Base-by-base conservation (phyloP, 768 basidiomycete species). In the Lactarius tabidus region DNA sequence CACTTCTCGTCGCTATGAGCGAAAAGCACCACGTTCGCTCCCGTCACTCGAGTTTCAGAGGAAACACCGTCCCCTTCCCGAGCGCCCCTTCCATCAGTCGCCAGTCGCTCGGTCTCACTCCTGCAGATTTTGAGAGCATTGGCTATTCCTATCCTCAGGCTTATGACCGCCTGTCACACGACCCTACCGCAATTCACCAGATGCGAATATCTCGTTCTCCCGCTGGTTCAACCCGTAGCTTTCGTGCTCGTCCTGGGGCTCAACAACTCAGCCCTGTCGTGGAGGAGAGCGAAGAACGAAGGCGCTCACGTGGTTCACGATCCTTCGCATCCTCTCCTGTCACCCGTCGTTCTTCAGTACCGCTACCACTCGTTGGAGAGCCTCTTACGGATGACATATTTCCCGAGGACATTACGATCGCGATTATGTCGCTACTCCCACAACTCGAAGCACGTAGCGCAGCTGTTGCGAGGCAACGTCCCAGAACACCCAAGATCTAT, bases 241-340 rank as follows among this genome's bases (percentile, higher is more conserved):
- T 54, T 29, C 69, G 69, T n/a, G 38, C 48, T 28, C 69, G 64
- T 31, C 48, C 64, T 51, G 62, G 26, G 20, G 4, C 61, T 7
- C 61, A 68, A 10, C 67, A 70, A 62, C 67, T 70, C 41, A 70
- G 69, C 26, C 69, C 69, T 15, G 69, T 70, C 26, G 69, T 20
- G 4, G 69, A 70, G 58, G 69, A 69, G 60, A 65, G 20, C 18
- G 69, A 68, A 33, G 68, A 63, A 41, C 62, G 65, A 26, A 58
- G 66, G 48, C 68, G 68, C 15, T 68, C 68, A 18, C 60, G 64
- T 51, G 66, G 61, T 15, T 64, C 62, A 31, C 28, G 62, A 38
- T 60, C 62, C 35, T 31, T 28, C 39, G 26, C 58, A 9, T 59
- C 65, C 33, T 58, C 69, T 33, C 57, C 36, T n/a, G 17, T 59